A percentile compares a stretch with the other conserved stretches of the same genome.
These are phyloP conservation scores for Mycena leptocephala DNA, from an alignment of 768 basidiomycete species.

Conservation along the genomic window DNA sequence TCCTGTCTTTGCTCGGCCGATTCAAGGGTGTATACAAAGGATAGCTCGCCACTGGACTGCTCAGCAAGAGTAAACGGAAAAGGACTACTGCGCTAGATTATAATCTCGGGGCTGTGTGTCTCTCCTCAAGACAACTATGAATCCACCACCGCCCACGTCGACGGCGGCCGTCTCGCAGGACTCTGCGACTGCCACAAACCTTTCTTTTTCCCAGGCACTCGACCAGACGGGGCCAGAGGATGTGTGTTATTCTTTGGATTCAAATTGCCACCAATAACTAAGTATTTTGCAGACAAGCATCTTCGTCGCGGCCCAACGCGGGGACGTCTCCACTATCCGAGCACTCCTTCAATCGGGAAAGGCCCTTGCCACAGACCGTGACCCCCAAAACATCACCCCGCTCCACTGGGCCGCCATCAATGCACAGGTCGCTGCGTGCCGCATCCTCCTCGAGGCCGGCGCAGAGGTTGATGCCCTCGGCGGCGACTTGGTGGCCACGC, in stretches of 20 bases:
- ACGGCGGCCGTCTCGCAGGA: conserved; percentile 29
- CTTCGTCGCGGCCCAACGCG: conserved; percentile 90
- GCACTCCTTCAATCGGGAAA: conserved; percentile 80
- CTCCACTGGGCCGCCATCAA: conserved; percentile 99
- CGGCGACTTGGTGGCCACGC: conserved; percentile 94
- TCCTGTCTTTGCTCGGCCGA: too few relatives aligned
- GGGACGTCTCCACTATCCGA: conserved; percentile 79
- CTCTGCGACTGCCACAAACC: conserved; percentile 17
- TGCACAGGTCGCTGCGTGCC: conserved; percentile 91
- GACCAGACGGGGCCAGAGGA: conserved; percentile 32
- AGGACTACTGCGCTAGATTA: too few relatives aligned
- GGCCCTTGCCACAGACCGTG: conserved; percentile 83
- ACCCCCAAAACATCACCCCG: conserved; percentile 94
- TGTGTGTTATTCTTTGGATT: neutral
- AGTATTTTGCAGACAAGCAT: conserved; percentile 68
- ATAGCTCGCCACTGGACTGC: too few relatives aligned
- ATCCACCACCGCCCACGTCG: conserved; percentile 28
- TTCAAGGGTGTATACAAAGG: too few relatives aligned
- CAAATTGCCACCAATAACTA: too few relatives aligned
- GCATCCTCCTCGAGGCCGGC: conserved; percentile 91
- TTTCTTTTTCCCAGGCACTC: conserved; percentile 34
- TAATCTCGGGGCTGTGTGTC: too few relatives aligned
- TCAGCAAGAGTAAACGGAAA: too few relatives aligned
- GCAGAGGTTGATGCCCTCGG: conserved; percentile 96
- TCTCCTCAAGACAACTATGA: too few relatives aligned